Conservation (phyloP, 1,139 yeast genomes). For the Lodderomyces parapsilosis region DNA sequence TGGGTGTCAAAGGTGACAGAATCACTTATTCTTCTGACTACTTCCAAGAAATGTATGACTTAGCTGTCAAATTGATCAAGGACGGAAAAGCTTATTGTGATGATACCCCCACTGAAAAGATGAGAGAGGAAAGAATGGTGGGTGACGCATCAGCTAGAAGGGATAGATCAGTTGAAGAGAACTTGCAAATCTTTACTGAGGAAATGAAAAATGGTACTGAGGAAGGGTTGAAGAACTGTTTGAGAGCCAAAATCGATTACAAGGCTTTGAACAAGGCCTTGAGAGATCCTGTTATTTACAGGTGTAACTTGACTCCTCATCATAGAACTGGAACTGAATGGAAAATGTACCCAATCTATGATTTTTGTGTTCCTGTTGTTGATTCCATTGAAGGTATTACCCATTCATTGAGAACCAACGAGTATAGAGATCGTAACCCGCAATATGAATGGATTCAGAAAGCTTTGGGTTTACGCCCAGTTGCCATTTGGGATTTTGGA, state of each 20-base stretch:
- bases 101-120: constrained; percentile 86
- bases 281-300: constrained; percentile 96
- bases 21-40: constrained; percentile 90
- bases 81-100: constrained; percentile 97
- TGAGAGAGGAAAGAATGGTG: constrained; percentile 98
- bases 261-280: constrained; percentile 87
- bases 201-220: constrained; percentile 95
- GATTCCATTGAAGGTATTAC: constrained; percentile 96
- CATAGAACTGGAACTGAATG: constrained; percentile 90
- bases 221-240: constrained; percentile 82
- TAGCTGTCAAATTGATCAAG: constrained; percentile 79
- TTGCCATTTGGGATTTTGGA: constrained; percentile 96
- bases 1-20: constrained; percentile 89
- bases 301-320: constrained; percentile 95
- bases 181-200: constrained; percentile 74
- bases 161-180: constrained; percentile 88
- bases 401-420: constrained; percentile 94
- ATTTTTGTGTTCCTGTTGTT: constrained; percentile 96
- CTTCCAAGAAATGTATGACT: constrained; percentile 85
- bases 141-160: constrained; percentile 91
- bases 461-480: constrained; percentile 79
- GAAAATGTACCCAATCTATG: constrained; percentile 97
- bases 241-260: constrained; percentile 93
- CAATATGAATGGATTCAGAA: constrained; percentile 95
- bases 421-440: constrained; percentile 96